phyloP scores from a whole-genome alignment of 2,329 filamentous ascomycete genomes.

The Colletotrichum lentis region DNA sequence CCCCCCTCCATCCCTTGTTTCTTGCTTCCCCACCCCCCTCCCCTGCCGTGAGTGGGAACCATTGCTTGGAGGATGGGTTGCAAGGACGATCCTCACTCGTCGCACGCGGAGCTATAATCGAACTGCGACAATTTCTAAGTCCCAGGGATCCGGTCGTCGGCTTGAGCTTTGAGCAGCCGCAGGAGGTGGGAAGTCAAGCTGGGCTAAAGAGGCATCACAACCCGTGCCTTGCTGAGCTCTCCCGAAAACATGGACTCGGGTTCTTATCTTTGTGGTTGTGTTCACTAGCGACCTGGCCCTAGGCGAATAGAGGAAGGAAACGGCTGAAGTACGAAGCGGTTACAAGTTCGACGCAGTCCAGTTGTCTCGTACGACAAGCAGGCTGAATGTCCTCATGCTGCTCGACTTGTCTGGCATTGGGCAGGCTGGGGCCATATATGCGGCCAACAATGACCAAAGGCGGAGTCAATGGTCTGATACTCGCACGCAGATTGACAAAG shows the following conservation, averaged over 20 bases:
- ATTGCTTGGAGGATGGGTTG: conserved; percentile 33
- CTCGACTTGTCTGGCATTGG: conserved; percentile 21
- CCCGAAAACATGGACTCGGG: conserved; percentile 38
- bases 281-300: not conserved
- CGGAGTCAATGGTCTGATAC: conserved; percentile 37
- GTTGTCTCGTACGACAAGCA: conserved; percentile 25
- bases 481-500: conserved; percentile 20
- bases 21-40: conserved; percentile 15
- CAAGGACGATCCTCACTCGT: conserved; percentile 32
- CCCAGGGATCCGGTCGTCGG: conserved; percentile 37
- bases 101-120: conserved; percentile 28
- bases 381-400: not conserved
- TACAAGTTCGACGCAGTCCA: not conserved
- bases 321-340: not conserved
- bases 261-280: conserved; percentile 16
- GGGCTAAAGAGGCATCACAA: conserved; percentile 22
- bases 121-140: conserved; percentile 22
- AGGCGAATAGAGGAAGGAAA: not conserved
- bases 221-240: conserved; percentile 18
- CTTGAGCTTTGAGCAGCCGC: conserved; percentile 21
- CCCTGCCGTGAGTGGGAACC: conserved; percentile 15
- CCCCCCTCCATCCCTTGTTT: conserved; percentile 29
- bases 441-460: conserved; percentile 25
- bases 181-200: conserved; percentile 10
- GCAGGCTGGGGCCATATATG: conserved; percentile 32